phyloP scores from a whole-genome alignment of 352 stramenopile species.

The Pythium graminicola region DNA sequence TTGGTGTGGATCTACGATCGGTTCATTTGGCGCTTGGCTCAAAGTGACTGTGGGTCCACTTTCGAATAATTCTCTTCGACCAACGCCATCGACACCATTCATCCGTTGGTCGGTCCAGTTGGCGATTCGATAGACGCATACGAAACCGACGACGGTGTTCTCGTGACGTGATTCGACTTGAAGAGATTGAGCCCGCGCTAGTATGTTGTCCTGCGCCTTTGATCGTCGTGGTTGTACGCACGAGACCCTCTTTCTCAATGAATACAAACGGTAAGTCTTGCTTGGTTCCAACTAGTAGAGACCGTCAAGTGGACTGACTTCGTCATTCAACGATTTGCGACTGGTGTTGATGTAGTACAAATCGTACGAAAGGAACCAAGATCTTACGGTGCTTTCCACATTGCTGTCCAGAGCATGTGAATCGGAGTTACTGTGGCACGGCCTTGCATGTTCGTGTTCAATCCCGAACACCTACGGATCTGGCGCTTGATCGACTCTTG shows the following conservation, averaged over 20 bases:
- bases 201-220: constrained; percentile 26
- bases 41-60: no score
- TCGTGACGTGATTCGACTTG: no score
- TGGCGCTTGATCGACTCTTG: constrained; percentile 3
- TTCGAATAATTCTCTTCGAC: no score
- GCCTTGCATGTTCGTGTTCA: constrained; percentile 39
- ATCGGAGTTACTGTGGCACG: constrained; percentile 64
- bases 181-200: no score
- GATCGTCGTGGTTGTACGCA: constrained; percentile 34
- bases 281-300: background rate
- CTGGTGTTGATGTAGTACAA: no score
- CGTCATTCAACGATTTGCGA: no score
- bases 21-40: no score
- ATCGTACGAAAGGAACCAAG: constrained; percentile 50
- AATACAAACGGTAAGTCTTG: constrained; percentile 55
- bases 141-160: no score
- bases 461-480: background rate
- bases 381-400: constrained; percentile 71
- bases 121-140: no score
- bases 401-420: constrained; percentile 57
- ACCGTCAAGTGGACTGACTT: background rate
- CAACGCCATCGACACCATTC: no score
- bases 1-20: no score
- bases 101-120: no score
- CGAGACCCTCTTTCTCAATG: constrained; percentile 32